Percentiles rank a stretch among this genome's conserved stretches.
These are phyloP conservation scores for Fusarium abutilonis DNA, from an alignment of 2,329 filamentous ascomycete genomes.

Conservation along the genomic window DNA sequence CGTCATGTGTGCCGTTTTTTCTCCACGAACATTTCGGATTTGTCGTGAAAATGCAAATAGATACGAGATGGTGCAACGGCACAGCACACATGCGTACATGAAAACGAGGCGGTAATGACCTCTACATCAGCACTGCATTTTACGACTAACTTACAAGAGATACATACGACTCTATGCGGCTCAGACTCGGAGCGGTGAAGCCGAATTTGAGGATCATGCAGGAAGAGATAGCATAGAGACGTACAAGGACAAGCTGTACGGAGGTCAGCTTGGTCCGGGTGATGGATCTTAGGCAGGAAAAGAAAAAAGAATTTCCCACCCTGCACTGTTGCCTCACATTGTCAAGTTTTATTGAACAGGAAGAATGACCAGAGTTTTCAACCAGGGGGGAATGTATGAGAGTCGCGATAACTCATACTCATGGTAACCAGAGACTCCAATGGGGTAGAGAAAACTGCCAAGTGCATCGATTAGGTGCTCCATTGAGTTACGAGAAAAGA, in stretches of 20 bases:
- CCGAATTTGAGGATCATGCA: slow-evolving; percentile 7
- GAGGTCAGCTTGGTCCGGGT: not conserved
- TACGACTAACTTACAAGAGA: slow-evolving; percentile 5
- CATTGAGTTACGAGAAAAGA: no score
- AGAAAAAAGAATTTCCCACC: no score
- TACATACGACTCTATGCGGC: not conserved
- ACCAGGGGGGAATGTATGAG: no score
- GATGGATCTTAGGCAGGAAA: no score
- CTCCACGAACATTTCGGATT: slow-evolving; percentile 20
- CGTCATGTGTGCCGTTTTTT: slow-evolving; percentile 27
- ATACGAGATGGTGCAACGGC: slow-evolving; percentile 25
- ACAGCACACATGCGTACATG: slow-evolving; percentile 18
- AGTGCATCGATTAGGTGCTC: no score
- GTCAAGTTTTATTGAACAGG: no score
- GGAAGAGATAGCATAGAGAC: slow-evolving; percentile 2
- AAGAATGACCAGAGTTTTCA: no score
- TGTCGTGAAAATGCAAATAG: slow-evolving; percentile 24
- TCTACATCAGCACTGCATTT: slow-evolving; percentile 7
- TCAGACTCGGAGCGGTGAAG: slow-evolving; percentile 19
- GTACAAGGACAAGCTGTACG: not conserved
- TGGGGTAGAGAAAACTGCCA: no score
- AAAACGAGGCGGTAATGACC: slow-evolving; percentile 8
- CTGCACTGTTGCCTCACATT: no score
- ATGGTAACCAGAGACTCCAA: no score
- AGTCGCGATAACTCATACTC: no score